A percentile compares a stretch with the other conserved stretches of the same genome.
These are phyloP conservation scores for Pseudogymnoascus sp. DNA, from an alignment of 2,329 filamentous ascomycete genomes.

Conservation along the genomic window DNA sequence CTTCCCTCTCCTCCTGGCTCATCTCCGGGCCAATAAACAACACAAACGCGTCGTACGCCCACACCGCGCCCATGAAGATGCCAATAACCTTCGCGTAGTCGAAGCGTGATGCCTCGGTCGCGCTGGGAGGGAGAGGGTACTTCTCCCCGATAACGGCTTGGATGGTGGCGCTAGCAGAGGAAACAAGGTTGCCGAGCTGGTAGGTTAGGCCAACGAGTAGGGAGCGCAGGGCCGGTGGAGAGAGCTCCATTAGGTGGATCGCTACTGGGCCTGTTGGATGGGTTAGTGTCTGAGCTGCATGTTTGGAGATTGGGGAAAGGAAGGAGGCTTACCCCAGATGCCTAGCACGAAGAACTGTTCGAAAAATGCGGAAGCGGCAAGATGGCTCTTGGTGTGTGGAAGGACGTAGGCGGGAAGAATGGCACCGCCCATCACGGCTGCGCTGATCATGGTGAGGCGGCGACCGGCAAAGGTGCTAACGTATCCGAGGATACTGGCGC, in stretches of 20 bases:
- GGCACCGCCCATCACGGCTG: constrained; percentile 57
- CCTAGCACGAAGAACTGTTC: constrained; percentile 68
- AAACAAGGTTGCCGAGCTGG: constrained; percentile 65
- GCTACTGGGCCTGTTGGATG: constrained; percentile 39
- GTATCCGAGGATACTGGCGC: constrained; percentile 56
- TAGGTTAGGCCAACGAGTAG: constrained; percentile 61
- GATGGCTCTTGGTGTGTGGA: constrained; percentile 39
- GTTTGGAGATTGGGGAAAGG: constrained; percentile 28
- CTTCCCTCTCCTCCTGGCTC: not conserved
- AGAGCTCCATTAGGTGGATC: constrained; percentile 62
- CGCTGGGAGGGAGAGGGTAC: constrained; percentile 58
- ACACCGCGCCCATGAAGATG: constrained; percentile 84
- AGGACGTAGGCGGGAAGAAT: constrained; percentile 76
- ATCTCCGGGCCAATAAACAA: constrained; percentile 37
- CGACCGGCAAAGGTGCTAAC: constrained; percentile 57
- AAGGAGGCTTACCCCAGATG: constrained; percentile 48
- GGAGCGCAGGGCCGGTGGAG: constrained; percentile 57
- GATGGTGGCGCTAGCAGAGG: constrained; percentile 62
- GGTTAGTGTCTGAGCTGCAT: not conserved
- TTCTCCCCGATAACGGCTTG: constrained; percentile 63
- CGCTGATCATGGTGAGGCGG: constrained; percentile 55
- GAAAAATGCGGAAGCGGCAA: constrained; percentile 75
- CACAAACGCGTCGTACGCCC: constrained; percentile 45
- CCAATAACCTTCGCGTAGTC: constrained; percentile 74
- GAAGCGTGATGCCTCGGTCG: constrained; percentile 43